Evolutionary conservation across 257 asterid species (phyloP).

Genomic region (Primulina tabacum): DNA sequence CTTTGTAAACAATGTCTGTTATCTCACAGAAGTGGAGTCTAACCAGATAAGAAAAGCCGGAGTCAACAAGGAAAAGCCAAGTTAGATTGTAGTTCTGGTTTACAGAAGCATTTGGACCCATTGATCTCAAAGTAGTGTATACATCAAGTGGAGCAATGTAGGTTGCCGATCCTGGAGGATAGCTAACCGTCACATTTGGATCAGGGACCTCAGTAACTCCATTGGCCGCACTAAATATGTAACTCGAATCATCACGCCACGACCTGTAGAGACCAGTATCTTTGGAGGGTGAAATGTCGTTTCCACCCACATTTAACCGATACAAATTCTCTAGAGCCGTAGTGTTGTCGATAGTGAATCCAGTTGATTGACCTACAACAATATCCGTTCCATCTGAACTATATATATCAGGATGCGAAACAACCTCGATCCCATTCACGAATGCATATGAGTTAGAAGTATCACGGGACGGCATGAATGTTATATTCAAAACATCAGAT

Average conservation of each 20-base stretch:
- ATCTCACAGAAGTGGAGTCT: conserved; percentile 65
- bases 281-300: conserved; percentile 65
- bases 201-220: conserved; percentile 43
- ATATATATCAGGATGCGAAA: conserved; percentile 89
- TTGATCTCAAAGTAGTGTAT: conserved; percentile 44
- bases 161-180: conserved; percentile 29
- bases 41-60: conserved; percentile 52
- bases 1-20: conserved; percentile 22
- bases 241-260: conserved; percentile 42
- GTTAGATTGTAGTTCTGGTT: conserved; percentile 44
- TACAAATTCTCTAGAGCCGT: conserved; percentile 76
- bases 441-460: conserved; percentile 57
- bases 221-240: conserved; percentile 36
- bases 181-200: conserved; percentile 32
- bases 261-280: conserved; percentile 57
- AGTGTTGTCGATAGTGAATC: conserved; percentile 39
- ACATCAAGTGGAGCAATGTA: conserved; percentile 50
- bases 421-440: conserved; percentile 79
- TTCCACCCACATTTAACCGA: conserved; percentile 86
- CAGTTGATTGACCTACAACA: conserved; percentile 47
- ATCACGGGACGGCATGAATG: conserved; percentile 55
- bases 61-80: conserved; percentile 50
- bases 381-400: conserved; percentile 38
- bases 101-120: conserved; percentile 42
- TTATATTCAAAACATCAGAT: conserved; percentile 41